These are phyloP conservation scores for Penicillium occitanis DNA, from an alignment of 2,329 filamentous ascomycete species.

Conservation along the genomic window DNA sequence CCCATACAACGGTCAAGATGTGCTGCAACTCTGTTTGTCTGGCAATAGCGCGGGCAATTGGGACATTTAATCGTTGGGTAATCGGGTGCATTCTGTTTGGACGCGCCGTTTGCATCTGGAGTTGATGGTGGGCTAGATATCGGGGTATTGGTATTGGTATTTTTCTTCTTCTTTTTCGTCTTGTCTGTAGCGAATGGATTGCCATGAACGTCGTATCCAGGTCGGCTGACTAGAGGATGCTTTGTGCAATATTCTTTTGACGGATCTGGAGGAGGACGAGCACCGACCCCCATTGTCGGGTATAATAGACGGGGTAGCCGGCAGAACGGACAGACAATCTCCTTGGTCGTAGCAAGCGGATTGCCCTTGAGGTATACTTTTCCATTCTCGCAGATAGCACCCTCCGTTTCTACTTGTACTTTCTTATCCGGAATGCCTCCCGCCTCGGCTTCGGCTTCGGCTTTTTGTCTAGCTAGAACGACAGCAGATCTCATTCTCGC, in stretches of 20 bases:
- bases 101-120: slow-evolving; percentile 31
- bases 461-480: slow-evolving; percentile 44
- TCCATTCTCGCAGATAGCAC: slow-evolving; percentile 54
- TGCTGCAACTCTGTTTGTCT: slow-evolving; percentile 61
- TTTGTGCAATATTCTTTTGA: slow-evolving; percentile 59
- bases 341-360: slow-evolving; percentile 58
- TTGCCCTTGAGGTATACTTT: slow-evolving; percentile 58
- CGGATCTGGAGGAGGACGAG: slow-evolving; percentile 50
- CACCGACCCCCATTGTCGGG: slow-evolving; percentile 54
- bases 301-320: slow-evolving; percentile 60
- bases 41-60: slow-evolving; percentile 60
- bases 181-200: slow-evolving; percentile 46
- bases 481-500: slow-evolving; percentile 57
- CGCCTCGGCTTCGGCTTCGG: slow-evolving; percentile 43
- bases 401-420: slow-evolving; percentile 50
- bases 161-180: slow-evolving; percentile 42
- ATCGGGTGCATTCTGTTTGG: slow-evolving; percentile 33
- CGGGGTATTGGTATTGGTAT: slow-evolving; percentile 34
- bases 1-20: slow-evolving; percentile 63
- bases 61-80: slow-evolving; percentile 54
- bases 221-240: slow-evolving; percentile 57
- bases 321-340: slow-evolving; percentile 61
- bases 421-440: slow-evolving; percentile 33
- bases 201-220: slow-evolving; percentile 63
- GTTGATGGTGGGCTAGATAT: slow-evolving; percentile 37